Percentiles rank a stretch among this genome's conserved stretches.
Conservation (phyloP, 805 yeast genomes). For the Starmerella davenportii region DNA sequence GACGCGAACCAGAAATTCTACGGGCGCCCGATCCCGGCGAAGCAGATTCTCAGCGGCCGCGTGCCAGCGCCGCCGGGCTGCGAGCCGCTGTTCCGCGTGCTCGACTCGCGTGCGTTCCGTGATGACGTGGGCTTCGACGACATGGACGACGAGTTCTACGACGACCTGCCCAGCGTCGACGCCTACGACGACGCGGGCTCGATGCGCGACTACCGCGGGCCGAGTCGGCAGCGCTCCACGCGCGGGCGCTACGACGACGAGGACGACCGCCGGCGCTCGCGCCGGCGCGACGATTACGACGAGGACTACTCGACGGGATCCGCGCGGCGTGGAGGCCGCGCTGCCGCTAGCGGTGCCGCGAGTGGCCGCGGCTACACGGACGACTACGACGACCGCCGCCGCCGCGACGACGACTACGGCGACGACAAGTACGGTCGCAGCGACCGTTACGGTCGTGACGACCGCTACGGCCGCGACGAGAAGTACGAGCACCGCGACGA, state of each 20-base stretch:
- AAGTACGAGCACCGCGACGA: constrained; percentile 4
- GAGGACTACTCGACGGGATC: constrained; percentile 5
- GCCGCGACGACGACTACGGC: constrained; percentile 6
- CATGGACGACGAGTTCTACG: constrained; percentile 48
- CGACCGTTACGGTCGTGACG: constrained; percentile 1
- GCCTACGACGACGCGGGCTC: constrained; percentile 12
- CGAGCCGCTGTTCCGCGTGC: constrained; percentile 68
- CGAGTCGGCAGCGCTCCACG: neutral
- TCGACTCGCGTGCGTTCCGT: constrained; percentile 70
- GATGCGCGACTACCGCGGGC: constrained; percentile 17
- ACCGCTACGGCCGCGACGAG: constrained; percentile 20
- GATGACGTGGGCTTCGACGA: constrained; percentile 29
- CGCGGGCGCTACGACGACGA: neutral
- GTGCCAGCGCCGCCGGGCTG: constrained; percentile 88
- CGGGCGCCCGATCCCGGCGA: constrained; percentile 78
- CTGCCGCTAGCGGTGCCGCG: constrained; percentile 3
- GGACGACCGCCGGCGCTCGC: neutral
- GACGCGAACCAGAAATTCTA: constrained; percentile 93
- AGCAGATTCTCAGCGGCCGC: constrained; percentile 62
- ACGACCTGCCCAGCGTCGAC: constrained; percentile 47
- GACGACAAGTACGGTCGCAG: constrained; percentile 4
- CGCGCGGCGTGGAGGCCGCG: constrained; percentile 10
- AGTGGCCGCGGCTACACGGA: constrained; percentile 12
- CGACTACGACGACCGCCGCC: constrained; percentile 13
- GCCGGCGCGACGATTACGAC: constrained; percentile 14